Evolutionary conservation across 345 rosid genomes (phyloP).

Genomic region (Theobroma cacao): DNA sequence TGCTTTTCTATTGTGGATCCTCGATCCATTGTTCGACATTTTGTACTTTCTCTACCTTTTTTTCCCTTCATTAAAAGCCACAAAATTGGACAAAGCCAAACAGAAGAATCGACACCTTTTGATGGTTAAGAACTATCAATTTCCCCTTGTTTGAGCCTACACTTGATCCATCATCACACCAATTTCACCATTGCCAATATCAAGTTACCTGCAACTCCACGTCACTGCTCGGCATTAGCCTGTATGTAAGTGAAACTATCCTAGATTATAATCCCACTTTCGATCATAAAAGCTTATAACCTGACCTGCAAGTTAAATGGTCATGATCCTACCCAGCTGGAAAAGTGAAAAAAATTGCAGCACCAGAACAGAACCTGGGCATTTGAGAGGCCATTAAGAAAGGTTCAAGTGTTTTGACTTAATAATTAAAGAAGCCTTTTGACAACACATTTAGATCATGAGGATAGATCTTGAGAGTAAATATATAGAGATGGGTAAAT

Average conservation of each 20-base stretch:
- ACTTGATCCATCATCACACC: not conserved
- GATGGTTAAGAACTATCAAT: constrained; percentile 10
- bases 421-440: not conserved
- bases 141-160: not conserved
- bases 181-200: not conserved
- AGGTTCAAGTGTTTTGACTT: not conserved
- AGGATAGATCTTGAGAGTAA: not conserved
- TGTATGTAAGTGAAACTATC: not conserved
- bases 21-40: not conserved
- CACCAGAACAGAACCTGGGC: not conserved
- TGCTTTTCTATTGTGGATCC: not conserved
- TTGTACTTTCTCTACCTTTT: not conserved
- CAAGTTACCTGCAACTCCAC: not conserved
- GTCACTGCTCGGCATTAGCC: not conserved
- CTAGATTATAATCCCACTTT: not conserved
- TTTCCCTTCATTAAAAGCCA: not conserved
- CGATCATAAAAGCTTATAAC: not conserved
- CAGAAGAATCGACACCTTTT: not conserved
- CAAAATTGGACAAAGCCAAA: not conserved
- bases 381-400: not conserved
- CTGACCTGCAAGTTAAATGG: not conserved
- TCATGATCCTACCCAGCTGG: not conserved
- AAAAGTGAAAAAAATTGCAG: not conserved
- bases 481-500: not conserved
- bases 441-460: not conserved